phyloP scores from a whole-genome alignment of 2,329 filamentous ascomycete species.

The Botrytis elliptica region DNA sequence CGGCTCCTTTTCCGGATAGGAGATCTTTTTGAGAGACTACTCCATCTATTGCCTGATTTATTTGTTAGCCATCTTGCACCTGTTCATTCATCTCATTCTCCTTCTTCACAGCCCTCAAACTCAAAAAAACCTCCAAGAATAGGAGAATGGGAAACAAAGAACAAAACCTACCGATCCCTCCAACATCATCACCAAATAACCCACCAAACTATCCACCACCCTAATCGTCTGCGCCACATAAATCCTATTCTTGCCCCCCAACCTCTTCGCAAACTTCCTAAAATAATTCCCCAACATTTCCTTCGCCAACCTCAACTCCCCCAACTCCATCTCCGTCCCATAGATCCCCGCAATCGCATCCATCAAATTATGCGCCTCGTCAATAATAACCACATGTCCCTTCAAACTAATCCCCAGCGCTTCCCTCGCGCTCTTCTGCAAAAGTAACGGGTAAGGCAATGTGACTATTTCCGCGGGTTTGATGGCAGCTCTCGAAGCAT shows the following conservation, averaged over 20 bases:
- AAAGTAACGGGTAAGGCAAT: slow-evolving; percentile 83
- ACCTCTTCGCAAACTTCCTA: slow-evolving; percentile 79
- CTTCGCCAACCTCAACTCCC: slow-evolving; percentile 70
- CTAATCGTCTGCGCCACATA: slow-evolving; percentile 87
- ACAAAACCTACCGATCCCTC: slow-evolving; percentile 46
- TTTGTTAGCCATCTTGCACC: neutral
- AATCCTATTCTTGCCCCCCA: slow-evolving; percentile 88
- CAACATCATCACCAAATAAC: slow-evolving; percentile 61
- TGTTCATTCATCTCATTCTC: neutral
- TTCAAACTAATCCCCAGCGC: slow-evolving; percentile 84
- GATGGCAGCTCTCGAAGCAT: slow-evolving; percentile 85
- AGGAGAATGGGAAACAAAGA: too few species aligned
- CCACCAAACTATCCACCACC: slow-evolving; percentile 74
- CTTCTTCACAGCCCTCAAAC: neutral
- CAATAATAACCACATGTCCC: slow-evolving; percentile 87
- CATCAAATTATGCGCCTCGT: slow-evolving; percentile 98
- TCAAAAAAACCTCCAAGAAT: neutral
- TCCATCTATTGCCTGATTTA: slow-evolving; percentile 53
- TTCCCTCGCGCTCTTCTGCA: slow-evolving; percentile 84
- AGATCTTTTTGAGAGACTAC: slow-evolving; percentile 70
- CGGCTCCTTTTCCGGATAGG: slow-evolving; percentile 79
- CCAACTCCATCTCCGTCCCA: slow-evolving; percentile 71
- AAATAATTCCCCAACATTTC: slow-evolving; percentile 79
- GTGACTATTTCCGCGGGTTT: slow-evolving; percentile 85
- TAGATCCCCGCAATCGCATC: slow-evolving; percentile 88